A percentile compares a stretch with the other conserved stretches of the same genome.
Evolutionary conservation across 352 stramenopile species (phyloP).

Genomic region (Globisporangium viniferum): DNA sequence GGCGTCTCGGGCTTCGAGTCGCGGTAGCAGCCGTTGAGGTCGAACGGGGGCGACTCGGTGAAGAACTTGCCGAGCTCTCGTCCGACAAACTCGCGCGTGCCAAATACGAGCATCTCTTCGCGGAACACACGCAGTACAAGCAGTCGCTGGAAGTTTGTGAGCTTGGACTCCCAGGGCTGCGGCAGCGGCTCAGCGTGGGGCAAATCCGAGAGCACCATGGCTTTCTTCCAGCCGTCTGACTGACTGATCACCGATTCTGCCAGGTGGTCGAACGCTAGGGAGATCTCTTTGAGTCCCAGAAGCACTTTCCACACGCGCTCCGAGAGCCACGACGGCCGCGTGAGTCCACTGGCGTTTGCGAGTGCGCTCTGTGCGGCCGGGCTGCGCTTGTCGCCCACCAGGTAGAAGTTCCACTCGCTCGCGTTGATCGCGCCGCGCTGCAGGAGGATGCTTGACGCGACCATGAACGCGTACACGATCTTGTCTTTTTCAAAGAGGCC

Average conservation of each 20-base stretch:
- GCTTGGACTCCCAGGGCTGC: conserved; percentile 56
- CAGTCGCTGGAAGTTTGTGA: conserved; percentile 89
- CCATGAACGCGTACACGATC: conserved; percentile 94
- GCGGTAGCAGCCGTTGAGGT: conserved; percentile 89
- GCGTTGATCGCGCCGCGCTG: conserved; percentile 66
- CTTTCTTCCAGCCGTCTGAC: conserved; percentile 64
- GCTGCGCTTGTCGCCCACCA: conserved; percentile 85
- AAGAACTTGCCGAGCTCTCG: conserved; percentile 81
- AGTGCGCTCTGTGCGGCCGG: conserved; percentile 41
- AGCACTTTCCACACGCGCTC: conserved; percentile 77
- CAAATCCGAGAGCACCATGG: conserved; percentile 73
- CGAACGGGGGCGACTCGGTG: conserved; percentile 90
- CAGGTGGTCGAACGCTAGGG: conserved; percentile 45
- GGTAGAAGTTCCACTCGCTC: conserved; percentile 86
- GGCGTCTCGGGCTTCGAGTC: conserved; percentile 90
- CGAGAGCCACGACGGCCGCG: conserved; percentile 64
- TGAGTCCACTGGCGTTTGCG: conserved; percentile 28
- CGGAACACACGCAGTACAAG: conserved; percentile 88
- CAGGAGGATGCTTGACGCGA: conserved; percentile 85
- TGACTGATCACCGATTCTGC: conserved; percentile 42
- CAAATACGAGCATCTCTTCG: conserved; percentile 90
- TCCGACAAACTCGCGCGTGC: conserved; percentile 82
- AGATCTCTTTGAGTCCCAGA: conserved; percentile 64
- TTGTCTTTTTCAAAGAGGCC: conserved; percentile 96
- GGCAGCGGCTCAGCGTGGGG: conserved; percentile 76